Percentiles rank a stretch among this genome's conserved stretches.
These are phyloP conservation scores for Suillus placidus DNA, from an alignment of 768 basidiomycete species.

Conservation along the genomic window DNA sequence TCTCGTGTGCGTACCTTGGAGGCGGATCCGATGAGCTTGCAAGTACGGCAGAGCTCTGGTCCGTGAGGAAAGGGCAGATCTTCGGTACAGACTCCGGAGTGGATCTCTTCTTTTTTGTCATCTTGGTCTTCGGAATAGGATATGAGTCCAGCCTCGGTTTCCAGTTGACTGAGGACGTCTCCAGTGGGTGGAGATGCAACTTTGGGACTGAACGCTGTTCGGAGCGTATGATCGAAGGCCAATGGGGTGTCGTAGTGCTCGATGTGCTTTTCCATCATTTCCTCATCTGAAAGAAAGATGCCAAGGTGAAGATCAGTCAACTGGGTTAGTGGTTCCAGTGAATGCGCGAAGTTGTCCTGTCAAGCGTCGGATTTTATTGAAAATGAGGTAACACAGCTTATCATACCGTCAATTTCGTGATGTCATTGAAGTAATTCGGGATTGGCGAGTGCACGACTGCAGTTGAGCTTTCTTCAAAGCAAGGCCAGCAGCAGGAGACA, in stretches of 20 bases:
- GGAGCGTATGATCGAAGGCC: conserved; percentile 23
- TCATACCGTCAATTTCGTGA: conserved; percentile 55
- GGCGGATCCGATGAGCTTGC: conserved; percentile 31
- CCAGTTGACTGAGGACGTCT: conserved; percentile 29
- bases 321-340: conserved; percentile 48
- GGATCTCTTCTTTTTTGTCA: conserved; percentile 9
- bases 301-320: conserved; percentile 60
- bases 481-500: conserved; percentile 60
- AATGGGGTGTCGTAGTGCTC: conserved; percentile 30
- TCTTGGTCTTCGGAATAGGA: conserved; percentile 26
- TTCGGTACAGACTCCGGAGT: background rate
- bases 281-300: conserved; percentile 60
- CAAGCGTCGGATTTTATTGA: conserved; percentile 6
- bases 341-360: conserved; percentile 46
- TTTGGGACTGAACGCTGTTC: conserved; percentile 15
- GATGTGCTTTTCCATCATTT: conserved; percentile 49
- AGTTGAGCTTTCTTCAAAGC: conserved; percentile 63
- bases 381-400: background rate
- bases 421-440: conserved; percentile 49
- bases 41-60: conserved; percentile 40
- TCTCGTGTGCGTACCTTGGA: conserved; percentile 45
- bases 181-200: conserved; percentile 3
- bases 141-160: conserved; percentile 21
- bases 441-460: conserved; percentile 65
- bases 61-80: conserved; percentile 33